phyloP scores from a whole-genome alignment of 768 basidiomycete species.

The Sporobolomyces pararoseus region DNA sequence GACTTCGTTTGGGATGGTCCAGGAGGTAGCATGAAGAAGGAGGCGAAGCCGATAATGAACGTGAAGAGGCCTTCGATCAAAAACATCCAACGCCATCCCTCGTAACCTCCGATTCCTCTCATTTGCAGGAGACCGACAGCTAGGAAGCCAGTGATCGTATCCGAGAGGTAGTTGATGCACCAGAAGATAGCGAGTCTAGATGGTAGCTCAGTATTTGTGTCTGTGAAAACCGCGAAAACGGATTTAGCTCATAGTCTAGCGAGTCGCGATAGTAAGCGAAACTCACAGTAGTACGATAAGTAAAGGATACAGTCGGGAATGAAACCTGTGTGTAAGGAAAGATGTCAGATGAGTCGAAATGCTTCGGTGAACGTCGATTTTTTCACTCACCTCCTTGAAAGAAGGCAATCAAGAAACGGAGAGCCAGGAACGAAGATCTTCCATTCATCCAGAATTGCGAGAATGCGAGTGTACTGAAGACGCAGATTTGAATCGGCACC shows the following conservation, averaged over 20 bases:
- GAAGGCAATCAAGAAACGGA: slow-evolving; percentile 44
- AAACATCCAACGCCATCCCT: slow-evolving; percentile 50
- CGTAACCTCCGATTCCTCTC: slow-evolving; percentile 47
- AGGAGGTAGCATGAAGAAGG: slow-evolving; percentile 49
- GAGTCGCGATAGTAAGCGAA: neutral
- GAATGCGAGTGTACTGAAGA: slow-evolving; percentile 41
- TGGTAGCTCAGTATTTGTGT: slow-evolving; percentile 44
- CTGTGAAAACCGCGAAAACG: neutral
- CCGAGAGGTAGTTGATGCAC: slow-evolving; percentile 25
- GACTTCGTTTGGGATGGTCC: slow-evolving; percentile 46
- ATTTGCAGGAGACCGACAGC: slow-evolving; percentile 49
- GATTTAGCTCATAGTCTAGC: neutral
- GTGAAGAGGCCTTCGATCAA: slow-evolving; percentile 46
- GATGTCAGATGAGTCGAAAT: no score
- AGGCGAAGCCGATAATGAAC: slow-evolving; percentile 46
- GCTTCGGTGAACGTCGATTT: no score
- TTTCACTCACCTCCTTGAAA: slow-evolving; percentile 51
- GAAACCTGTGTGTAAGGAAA: no score
- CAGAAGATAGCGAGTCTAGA: slow-evolving; percentile 46
- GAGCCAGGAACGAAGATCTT: slow-evolving; percentile 44
- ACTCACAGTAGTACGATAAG: slow-evolving; percentile 23
- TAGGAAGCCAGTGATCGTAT: slow-evolving; percentile 39
- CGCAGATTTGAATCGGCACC: slow-evolving; percentile 43
- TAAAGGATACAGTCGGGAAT: slow-evolving; percentile 32
- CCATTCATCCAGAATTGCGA: slow-evolving; percentile 46